phyloP scores from a whole-genome alignment of 2,329 filamentous ascomycete genomes.

The Chaetomiaceae sp. region DNA sequence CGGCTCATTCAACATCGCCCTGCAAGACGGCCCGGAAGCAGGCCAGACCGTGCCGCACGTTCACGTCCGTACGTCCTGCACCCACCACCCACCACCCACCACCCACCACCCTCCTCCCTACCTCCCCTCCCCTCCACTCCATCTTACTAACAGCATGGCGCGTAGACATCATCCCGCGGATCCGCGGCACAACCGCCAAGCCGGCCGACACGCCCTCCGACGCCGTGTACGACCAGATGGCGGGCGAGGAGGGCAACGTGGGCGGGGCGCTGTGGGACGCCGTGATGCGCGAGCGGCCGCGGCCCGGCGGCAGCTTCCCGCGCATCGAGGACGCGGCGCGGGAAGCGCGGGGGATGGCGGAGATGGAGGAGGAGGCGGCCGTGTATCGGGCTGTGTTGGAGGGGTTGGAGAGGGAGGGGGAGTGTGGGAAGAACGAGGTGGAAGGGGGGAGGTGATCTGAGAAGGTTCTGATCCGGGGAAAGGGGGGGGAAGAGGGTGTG shows the following conservation, averaged over 20 bases:
- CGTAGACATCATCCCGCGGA: slow-evolving; percentile 68
- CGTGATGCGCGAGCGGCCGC: slow-evolving; percentile 33
- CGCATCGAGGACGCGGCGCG: slow-evolving; percentile 66
- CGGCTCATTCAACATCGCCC: slow-evolving; percentile 75
- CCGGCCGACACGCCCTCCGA: slow-evolving; percentile 47
- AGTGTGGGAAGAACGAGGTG: too few species aligned
- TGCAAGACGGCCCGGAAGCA: slow-evolving; percentile 88
- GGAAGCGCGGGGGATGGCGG: slow-evolving; percentile 58
- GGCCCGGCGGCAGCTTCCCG: slow-evolving; percentile 54
- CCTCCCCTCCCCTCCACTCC: too few species aligned
- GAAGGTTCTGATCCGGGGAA: too few species aligned
- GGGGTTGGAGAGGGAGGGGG: slow-evolving; percentile 33
- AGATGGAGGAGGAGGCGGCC: slow-evolving; percentile 75
- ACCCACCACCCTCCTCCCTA: too few species aligned
- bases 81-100: too few species aligned
- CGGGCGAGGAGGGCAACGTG: slow-evolving; percentile 78
- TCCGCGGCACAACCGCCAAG: slow-evolving; percentile 46
- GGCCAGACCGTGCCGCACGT: slow-evolving; percentile 93
- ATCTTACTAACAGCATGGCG: not conserved
- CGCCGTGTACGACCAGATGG: slow-evolving; percentile 75
- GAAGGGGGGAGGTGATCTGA: too few species aligned
- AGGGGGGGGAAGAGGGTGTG: too few species aligned
- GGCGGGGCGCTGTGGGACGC: slow-evolving; percentile 60
- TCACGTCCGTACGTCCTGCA: slow-evolving; percentile 63
- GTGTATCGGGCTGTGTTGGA: slow-evolving; percentile 51